Percentiles rank a stretch among this genome's conserved stretches.
These are phyloP conservation scores for Didymella pinodella DNA, from an alignment of 2,329 filamentous ascomycete species.

Conservation along the genomic window DNA sequence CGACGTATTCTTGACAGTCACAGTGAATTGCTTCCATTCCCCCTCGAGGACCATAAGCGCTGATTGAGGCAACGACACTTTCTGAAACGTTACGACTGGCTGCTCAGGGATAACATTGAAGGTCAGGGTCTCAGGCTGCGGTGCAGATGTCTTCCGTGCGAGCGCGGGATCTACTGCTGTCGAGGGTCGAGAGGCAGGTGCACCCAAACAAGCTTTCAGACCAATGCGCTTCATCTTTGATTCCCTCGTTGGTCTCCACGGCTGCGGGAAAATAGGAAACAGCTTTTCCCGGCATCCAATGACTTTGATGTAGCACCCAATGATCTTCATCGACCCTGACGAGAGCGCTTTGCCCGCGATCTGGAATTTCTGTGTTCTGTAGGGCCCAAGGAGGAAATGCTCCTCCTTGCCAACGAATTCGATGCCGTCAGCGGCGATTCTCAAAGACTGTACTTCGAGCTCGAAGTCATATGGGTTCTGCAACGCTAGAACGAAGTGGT, in stretches of 20 bases:
- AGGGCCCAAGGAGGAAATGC: conserved; percentile 76
- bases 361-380: conserved; percentile 80
- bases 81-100: conserved; percentile 77
- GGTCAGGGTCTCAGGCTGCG: conserved; percentile 57
- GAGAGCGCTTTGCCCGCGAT: conserved; percentile 72
- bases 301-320: conserved; percentile 80
- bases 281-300: conserved; percentile 80
- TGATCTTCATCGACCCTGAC: conserved; percentile 75
- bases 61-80: conserved; percentile 80
- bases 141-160: conserved; percentile 39
- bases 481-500: conserved; percentile 80
- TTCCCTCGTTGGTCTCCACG: conserved; percentile 75
- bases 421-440: conserved; percentile 75
- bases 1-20: conserved; percentile 83
- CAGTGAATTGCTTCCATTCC: conserved; percentile 77
- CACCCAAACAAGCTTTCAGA: conserved; percentile 57
- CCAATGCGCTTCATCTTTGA: conserved; percentile 81
- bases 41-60: conserved; percentile 94
- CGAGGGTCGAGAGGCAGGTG: conserved; percentile 56
- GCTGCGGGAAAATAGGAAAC: conserved; percentile 82
- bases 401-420: conserved; percentile 73
- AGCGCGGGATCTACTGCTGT: conserved; percentile 40
- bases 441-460: conserved; percentile 83
- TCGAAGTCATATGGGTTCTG: conserved; percentile 97
- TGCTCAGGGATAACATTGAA: conserved; percentile 82